These are phyloP conservation scores for Penicillium pulvis DNA, from an alignment of 495 filamentous ascomycete species.

Conservation along the genomic window DNA sequence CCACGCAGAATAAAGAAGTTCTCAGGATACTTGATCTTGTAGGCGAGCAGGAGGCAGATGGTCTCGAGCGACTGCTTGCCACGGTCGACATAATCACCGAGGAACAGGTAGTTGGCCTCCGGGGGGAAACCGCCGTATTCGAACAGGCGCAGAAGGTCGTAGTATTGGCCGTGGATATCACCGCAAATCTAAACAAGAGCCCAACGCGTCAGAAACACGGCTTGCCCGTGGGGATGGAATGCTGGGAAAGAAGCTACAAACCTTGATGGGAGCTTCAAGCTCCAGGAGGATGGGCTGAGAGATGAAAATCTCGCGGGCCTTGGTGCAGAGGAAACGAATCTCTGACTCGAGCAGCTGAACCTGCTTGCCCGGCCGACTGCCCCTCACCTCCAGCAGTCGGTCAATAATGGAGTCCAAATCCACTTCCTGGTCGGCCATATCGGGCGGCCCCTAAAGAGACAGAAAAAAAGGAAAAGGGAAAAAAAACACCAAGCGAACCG, in stretches of 20 bases:
- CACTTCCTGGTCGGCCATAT: constrained; percentile 97
- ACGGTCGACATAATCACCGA: constrained; percentile 98
- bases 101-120: constrained; percentile 99
- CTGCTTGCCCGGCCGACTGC: constrained; percentile 97
- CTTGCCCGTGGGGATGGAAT: background rate
- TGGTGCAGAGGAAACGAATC: constrained; percentile 97
- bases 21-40: constrained; percentile 99
- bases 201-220: constrained; percentile 12
- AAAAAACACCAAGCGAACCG: constrained; percentile 28
- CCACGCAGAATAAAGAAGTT: constrained; percentile 99
- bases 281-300: constrained; percentile 97
- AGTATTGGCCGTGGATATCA: constrained; percentile 99
- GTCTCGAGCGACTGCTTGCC: constrained; percentile 99
- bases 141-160: constrained; percentile 94
- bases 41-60: constrained; percentile 95
- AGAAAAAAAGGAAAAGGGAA: constrained; percentile 28
- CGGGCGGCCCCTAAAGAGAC: constrained; percentile 40
- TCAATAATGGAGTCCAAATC: constrained; percentile 99
- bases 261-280: constrained; percentile 98
- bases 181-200: constrained; percentile 77
- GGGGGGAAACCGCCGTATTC: constrained; percentile 99
- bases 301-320: constrained; percentile 99
- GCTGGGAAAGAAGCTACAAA: constrained; percentile 42
- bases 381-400: constrained; percentile 93
- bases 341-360: constrained; percentile 96